Percentiles rank a stretch among this genome's conserved stretches.
These are phyloP conservation scores for Trypanosoma vivax DNA, from an alignment of 208 protist genomes.

Conservation along the genomic window DNA sequence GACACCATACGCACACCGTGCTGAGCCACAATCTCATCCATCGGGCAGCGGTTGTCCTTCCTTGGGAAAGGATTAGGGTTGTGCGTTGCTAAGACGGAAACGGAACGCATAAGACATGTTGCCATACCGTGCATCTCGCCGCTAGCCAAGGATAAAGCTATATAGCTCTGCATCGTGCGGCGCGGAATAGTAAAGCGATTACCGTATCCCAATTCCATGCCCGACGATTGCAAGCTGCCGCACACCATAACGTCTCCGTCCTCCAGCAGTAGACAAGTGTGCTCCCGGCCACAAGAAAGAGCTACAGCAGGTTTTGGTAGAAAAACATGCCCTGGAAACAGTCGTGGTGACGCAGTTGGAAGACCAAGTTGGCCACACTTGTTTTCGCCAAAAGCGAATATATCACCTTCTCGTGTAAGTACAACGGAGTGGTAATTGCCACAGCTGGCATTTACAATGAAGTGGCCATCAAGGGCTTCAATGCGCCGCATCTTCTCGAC, in stretches of 20 bases:
- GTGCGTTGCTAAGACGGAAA: conserved; percentile 30
- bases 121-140: conserved; percentile 35
- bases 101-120: conserved; percentile 29
- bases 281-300: conserved; percentile 42
- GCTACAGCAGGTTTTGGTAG: conserved; percentile 47
- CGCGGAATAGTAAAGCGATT: conserved; percentile 21
- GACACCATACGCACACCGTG: conserved; percentile 32
- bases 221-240: conserved; percentile 35
- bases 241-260: conserved; percentile 72
- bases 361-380: conserved; percentile 55
- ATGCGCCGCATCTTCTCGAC: conserved; percentile 40
- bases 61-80: conserved; percentile 10
- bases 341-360: conserved; percentile 12
- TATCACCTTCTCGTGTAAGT: conserved; percentile 40
- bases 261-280: conserved; percentile 57
- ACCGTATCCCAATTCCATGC: conserved; percentile 42
- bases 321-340: conserved; percentile 22
- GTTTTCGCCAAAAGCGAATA: conserved; percentile 77
- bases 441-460: conserved; percentile 54
- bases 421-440: conserved; percentile 52
- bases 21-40: conserved; percentile 30
- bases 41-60: conserved; percentile 22
- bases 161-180: conserved; percentile 46
- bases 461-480: conserved; percentile 25
- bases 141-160: conserved; percentile 38